Evolutionary conservation across 164 flowering plant genomes (phyloP).

Genomic region (grape (Vitis vinifera)): DNA sequence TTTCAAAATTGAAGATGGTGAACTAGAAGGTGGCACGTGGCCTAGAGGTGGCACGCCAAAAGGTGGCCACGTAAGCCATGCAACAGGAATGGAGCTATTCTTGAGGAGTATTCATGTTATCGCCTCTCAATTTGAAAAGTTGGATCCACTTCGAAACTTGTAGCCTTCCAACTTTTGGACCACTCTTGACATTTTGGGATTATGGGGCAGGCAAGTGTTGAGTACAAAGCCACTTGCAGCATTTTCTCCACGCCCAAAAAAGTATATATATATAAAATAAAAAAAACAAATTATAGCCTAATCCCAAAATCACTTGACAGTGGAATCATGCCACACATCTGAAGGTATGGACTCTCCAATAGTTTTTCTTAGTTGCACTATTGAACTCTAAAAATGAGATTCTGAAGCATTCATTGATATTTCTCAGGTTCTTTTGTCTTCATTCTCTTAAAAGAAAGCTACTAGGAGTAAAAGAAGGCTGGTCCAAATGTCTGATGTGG

Average conservation of each 20-base stretch:
- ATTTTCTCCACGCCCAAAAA: constrained; percentile 7
- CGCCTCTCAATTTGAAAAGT: too few relatives aligned
- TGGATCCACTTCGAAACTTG: too few relatives aligned
- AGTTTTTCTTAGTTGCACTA: constrained; percentile 98
- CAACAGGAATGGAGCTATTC: too few relatives aligned
- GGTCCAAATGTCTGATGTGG: constrained; percentile 90
- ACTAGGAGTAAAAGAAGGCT: constrained; percentile 87
- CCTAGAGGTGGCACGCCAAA: too few relatives aligned
- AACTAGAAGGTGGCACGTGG: too few relatives aligned
- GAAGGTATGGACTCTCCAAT: constrained; percentile 96
- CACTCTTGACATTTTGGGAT: too few relatives aligned
- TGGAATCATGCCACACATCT: constrained; percentile 95
- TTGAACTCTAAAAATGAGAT: constrained; percentile 87
- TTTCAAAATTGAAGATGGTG: too few relatives aligned
- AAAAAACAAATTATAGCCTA: constrained; percentile 20
- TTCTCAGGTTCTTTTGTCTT: constrained; percentile 94
- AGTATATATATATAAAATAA: constrained; percentile 4
- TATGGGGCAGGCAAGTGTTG: too few relatives aligned
- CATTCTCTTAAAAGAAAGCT: constrained; percentile 97
- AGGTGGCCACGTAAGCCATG: too few relatives aligned
- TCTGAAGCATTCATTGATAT: constrained; percentile 86
- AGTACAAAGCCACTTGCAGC: neutral
- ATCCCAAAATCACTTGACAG: constrained; percentile 69
- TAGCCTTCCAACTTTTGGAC: too few relatives aligned
- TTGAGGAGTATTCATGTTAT: too few relatives aligned